Evolutionary conservation across 2,329 filamentous ascomycete species (phyloP).

Genomic region (Akanthomyces muscarius): DNA sequence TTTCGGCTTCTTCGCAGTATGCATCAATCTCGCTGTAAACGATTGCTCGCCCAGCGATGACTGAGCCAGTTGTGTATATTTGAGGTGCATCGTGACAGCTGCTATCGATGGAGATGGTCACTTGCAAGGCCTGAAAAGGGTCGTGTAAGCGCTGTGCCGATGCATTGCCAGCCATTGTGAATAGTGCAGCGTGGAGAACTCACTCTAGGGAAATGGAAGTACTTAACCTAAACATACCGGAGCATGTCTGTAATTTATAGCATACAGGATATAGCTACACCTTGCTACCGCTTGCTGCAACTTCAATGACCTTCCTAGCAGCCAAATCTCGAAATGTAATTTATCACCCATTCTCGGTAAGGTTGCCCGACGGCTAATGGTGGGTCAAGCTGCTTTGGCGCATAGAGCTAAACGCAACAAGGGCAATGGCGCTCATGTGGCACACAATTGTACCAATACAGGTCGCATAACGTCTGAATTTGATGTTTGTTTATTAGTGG

Average conservation of each 20-base stretch:
- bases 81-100: not conserved
- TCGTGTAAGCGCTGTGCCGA: not conserved
- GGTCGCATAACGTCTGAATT: not conserved
- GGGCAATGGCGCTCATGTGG: conserved; percentile 9
- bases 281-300: not conserved
- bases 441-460: conserved; percentile 17
- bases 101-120: not conserved
- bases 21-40: not conserved
- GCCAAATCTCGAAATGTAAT: not conserved
- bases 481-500: not conserved
- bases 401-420: conserved; percentile 8
- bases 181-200: not conserved
- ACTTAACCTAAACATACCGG: not conserved
- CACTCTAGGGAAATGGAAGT: not conserved
- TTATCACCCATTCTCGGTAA: conserved; percentile 7
- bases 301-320: not conserved
- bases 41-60: not conserved
- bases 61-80: conserved; percentile 4
- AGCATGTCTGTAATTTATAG: not conserved
- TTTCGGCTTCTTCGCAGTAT: conserved; percentile 8
- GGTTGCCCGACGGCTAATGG: not conserved
- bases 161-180: not conserved
- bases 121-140: not conserved
- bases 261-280: not conserved
- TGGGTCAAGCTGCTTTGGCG: not conserved